Conservation (phyloP, 257 asterid genomes). For the Petunia secreta region DNA sequence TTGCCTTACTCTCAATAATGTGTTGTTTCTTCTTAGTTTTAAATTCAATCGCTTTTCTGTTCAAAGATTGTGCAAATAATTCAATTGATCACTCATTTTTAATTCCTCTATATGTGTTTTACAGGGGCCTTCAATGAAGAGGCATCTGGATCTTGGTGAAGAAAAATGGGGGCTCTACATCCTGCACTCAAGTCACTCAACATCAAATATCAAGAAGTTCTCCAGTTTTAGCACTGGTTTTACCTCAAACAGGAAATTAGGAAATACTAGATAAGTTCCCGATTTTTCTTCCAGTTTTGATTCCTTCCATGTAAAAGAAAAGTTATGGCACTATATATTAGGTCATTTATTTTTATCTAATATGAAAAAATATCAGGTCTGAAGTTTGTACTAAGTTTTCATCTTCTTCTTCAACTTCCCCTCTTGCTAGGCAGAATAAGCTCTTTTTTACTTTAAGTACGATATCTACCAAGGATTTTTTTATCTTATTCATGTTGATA, state of each 20-base stretch:
- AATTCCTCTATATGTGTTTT: too few species aligned
- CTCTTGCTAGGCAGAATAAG: not conserved
- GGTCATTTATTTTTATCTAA: not conserved
- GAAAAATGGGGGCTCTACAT: too few species aligned
- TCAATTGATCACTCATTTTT: too few species aligned
- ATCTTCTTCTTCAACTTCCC: not conserved
- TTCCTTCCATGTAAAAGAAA: too few species aligned
- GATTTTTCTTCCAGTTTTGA: too few species aligned
- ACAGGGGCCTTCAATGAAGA: too few species aligned
- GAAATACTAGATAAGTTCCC: too few species aligned
- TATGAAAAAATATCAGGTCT: not conserved
- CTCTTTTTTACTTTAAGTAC: not conserved
- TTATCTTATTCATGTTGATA: not conserved
- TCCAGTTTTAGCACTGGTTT: too few species aligned
- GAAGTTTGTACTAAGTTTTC: not conserved
- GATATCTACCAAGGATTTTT: not conserved
- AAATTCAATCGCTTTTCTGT: not conserved
- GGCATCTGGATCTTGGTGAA: too few species aligned
- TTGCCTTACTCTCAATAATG: not conserved
- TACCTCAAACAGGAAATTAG: too few species aligned
- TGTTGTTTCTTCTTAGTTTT: not conserved
- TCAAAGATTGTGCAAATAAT: not conserved
- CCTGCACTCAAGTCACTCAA: too few species aligned
- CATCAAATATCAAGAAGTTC: too few species aligned
- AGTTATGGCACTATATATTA: not conserved